Evolutionary conservation across 495 filamentous ascomycete species (phyloP), one percentile per base, ranked within the genome.

Genomic region (Penicillium desertorum): DNA sequence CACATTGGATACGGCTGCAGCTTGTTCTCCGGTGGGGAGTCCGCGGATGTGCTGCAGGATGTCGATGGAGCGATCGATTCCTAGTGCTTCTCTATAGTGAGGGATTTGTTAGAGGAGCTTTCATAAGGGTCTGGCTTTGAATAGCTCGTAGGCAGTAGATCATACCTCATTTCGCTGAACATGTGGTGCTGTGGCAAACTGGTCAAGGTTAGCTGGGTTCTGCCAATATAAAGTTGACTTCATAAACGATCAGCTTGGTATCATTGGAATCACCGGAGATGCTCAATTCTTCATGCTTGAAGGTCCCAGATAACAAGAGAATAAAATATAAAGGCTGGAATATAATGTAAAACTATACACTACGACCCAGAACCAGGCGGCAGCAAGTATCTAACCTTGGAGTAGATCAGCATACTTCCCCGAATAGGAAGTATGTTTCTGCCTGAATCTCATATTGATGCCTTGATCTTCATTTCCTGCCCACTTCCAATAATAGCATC

Each of bases 111-210:
- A 50, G 42, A 44, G 4, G 48, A 17, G 8, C 16, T 25, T 23
- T 5, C 1, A 17, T 16, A 11, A 10, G 10, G 22, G 14, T 16
- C 6, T 17, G 47, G 6, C 47, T 30, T 10, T 34, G n/a, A 30
- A 34, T 45, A 30, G 42, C 16, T 49, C 32, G 1, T 54, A 8
- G 39, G 29, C 25, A 5, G 46, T 23, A 43, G 81, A 69, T 68
- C 78, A 22, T 75, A 73, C 77, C 92, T 87, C 90, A 96, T 96
- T 60, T 89, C 76, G 1, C 67, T 60, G 80, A 96, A 97, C 94
- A 98, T 97, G 80, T 95, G 91, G 62, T 87, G 91, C 77, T 97
- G 94, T 0, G 92, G 94, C 45, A 90, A 76, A 68, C 92, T 92
- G 10, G 43, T 51, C 23, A 48, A 47, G 41, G 47, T 62, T 25